A percentile compares a stretch with the other conserved stretches of the same genome.
Evolutionary conservation across 1,139 yeast genomes (phyloP).

Genomic region (Pichia cactophila): DNA sequence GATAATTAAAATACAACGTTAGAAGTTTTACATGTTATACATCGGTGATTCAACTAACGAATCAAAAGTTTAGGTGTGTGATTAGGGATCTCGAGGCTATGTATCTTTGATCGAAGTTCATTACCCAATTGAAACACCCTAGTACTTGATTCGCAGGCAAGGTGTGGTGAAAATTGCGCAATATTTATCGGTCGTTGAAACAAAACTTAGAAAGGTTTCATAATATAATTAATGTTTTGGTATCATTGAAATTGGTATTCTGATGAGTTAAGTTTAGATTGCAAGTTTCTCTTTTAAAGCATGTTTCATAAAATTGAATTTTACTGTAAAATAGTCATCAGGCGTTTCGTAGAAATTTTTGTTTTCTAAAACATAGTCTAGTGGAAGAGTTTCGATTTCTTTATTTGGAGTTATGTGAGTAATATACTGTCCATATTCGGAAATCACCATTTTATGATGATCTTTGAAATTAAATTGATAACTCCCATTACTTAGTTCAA

Average conservation of each 20-base stretch:
- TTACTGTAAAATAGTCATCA: constrained; percentile 45
- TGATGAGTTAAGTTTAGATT: constrained; percentile 8
- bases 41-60: background rate
- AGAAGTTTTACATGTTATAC: background rate
- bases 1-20: background rate
- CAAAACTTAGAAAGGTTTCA: background rate
- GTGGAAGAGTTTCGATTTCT: constrained; percentile 61
- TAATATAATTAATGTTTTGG: background rate
- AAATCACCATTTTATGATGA: constrained; percentile 80
- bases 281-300: constrained; percentile 26
- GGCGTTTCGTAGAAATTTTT: constrained; percentile 58
- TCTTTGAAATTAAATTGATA: constrained; percentile 93
- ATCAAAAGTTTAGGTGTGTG: background rate
- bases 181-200: background rate
- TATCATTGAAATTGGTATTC: background rate
- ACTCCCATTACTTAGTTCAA: constrained; percentile 87
- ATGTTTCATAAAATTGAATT: constrained; percentile 31
- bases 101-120: background rate
- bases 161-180: background rate
- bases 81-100: background rate
- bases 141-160: background rate
- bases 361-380: constrained; percentile 50
- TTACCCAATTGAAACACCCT: background rate
- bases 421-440: constrained; percentile 66
- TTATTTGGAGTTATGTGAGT: constrained; percentile 80